Evolutionary conservation across 345 rosid species (phyloP).

Genomic region (Populus deltoides): DNA sequence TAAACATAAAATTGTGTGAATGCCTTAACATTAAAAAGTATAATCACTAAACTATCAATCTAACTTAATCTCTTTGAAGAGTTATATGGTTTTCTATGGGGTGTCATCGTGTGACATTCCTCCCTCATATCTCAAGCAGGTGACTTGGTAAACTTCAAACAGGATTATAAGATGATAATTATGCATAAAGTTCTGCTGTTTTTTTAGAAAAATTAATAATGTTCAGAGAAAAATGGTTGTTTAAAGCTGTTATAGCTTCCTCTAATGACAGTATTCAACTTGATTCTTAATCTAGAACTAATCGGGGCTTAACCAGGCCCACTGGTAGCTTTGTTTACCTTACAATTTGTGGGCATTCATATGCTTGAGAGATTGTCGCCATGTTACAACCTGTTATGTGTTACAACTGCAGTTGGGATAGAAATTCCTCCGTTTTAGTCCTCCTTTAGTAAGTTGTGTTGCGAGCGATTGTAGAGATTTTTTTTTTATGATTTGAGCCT

Average conservation of each 20-base stretch:
- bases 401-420: not conserved
- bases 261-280: not conserved
- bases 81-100: not conserved
- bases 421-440: not conserved
- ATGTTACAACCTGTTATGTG: not conserved
- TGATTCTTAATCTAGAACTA: not conserved
- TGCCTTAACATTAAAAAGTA: not conserved
- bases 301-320: not conserved
- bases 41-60: not conserved
- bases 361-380: not conserved
- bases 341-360: not conserved
- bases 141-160: not conserved
- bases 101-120: not conserved
- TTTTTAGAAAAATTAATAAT: not conserved
- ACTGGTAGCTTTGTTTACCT: not conserved
- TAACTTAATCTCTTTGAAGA: conserved; percentile 11
- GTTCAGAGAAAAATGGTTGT: not conserved
- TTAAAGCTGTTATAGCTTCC: not conserved
- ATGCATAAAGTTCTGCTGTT: not conserved
- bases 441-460: not conserved
- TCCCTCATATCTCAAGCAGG: not conserved
- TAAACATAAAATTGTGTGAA: not conserved
- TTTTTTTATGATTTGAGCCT: not conserved
- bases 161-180: not conserved
- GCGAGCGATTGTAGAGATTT: not conserved